phyloP scores from a whole-genome alignment of 768 basidiomycete species.

The Tubosaeta sp. region DNA sequence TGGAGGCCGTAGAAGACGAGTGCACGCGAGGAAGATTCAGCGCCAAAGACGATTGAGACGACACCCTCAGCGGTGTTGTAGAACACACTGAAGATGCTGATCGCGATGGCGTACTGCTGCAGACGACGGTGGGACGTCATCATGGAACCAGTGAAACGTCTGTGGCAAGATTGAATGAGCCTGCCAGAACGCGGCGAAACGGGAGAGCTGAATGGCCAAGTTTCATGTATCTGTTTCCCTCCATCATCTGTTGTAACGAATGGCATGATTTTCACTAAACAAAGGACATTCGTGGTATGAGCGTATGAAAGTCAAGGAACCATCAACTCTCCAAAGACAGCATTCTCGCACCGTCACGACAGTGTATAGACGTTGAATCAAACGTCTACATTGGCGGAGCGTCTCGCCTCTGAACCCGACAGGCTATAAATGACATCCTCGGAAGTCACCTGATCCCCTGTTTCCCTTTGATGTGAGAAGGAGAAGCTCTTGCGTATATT shows the following conservation, averaged over 20 bases:
- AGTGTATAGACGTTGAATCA: neutral
- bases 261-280: too few species aligned
- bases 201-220: too few species aligned
- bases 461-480: neutral
- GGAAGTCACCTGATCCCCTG: neutral
- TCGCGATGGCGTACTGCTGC: conserved; percentile 36
- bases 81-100: conserved; percentile 41
- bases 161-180: too few species aligned
- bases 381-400: neutral
- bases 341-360: neutral
- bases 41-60: conserved; percentile 41
- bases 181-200: too few species aligned
- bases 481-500: conserved; percentile 4
- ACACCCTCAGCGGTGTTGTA: conserved; percentile 40
- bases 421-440: neutral
- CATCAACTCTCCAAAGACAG: too few species aligned
- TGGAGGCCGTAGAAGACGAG: conserved; percentile 48
- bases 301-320: too few species aligned
- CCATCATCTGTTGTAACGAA: too few species aligned
- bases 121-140: conserved; percentile 16
- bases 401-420: neutral
- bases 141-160: neutral
- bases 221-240: too few species aligned
- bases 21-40: conserved; percentile 40
- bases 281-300: too few species aligned